Conservation (phyloP, 768 basidiomycete genomes). For the Xerocomellus amylosporus region DNA sequence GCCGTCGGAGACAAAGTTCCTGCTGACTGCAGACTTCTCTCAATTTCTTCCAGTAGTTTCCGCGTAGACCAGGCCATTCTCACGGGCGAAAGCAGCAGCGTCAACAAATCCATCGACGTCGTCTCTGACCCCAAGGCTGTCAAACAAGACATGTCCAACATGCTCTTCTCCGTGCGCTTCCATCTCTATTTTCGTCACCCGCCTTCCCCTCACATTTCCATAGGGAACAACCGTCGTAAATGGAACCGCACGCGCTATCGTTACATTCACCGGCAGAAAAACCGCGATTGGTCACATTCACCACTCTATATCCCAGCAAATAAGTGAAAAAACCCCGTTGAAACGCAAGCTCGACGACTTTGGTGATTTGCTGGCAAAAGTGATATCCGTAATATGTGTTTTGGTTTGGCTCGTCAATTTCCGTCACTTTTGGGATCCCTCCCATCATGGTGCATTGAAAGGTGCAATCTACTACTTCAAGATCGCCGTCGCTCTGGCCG, state of each 20-base stretch:
- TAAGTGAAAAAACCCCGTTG: constrained; percentile 92
- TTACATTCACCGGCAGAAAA: constrained; percentile 78
- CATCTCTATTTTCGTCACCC: background rate
- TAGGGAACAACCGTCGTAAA: constrained; percentile 97
- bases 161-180: constrained; percentile 78
- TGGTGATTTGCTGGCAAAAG: constrained; percentile 95
- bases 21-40: constrained; percentile 88
- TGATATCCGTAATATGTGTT: constrained; percentile 94
- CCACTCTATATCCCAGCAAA: constrained; percentile 91
- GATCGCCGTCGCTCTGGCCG: constrained; percentile 97
- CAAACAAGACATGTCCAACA: constrained; percentile 98
- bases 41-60: constrained; percentile 90
- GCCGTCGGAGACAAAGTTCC: constrained; percentile 95
- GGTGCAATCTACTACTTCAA: constrained; percentile 99
- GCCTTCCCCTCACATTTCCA: constrained; percentile 1
- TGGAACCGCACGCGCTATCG: constrained; percentile 83
- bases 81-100: constrained; percentile 90
- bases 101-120: constrained; percentile 70
- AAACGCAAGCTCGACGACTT: constrained; percentile 99
- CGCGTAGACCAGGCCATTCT: constrained; percentile 95
- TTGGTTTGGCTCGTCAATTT: constrained; percentile 98
- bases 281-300: constrained; percentile 98
- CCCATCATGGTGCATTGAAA: constrained; percentile 85
- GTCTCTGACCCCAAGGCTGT: constrained; percentile 79
- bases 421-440: constrained; percentile 93